Base-by-base conservation (phyloP, 2,329 filamentous ascomycete species). In the Apiospora sp. region DNA sequence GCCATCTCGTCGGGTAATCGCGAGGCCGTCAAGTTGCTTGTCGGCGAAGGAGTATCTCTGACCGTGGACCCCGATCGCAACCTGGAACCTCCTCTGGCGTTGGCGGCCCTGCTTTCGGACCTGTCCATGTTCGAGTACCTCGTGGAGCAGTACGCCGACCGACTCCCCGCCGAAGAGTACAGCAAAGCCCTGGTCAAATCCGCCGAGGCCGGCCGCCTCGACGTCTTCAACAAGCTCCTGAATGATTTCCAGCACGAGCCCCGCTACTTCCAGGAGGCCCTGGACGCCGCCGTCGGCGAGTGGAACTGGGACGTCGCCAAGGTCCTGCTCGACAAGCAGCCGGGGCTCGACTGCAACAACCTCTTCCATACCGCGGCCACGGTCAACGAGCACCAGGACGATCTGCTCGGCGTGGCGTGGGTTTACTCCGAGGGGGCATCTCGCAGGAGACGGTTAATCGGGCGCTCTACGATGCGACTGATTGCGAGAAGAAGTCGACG, bases 1-100 rank as follows among this genome's bases (percentile, higher is more conserved):
- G 84, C 84, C 1, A 85, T 85, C 13, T 79, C 77, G 13, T 85
- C 83, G 1, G 83, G 84, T 4, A 85, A 84, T 22, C 77, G 79
- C 10, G 83, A 80, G 1, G 83, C 83, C 0, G 83, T 85, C 1
- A 80, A 81, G 71, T 75, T 85, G 30, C 78, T 85, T 1, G 83
- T 85, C 1, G 79, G 82, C 30, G 77, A 80, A 10, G 79, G 82
- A 22, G 83, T 83, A 6, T 80, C 81, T 5, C 75, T 85, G 12
- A 78, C 81, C 7, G 75, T 79, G 4, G 79, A 82, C 10, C 75
- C 73, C 16, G 77, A 73, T 19, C 77, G 79, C 2, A 75, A 77
- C 37, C 72, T 81, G 27, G 74, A 77, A 5, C 78, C 82, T 0
- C 84, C 84, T 0, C 73, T 85, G 7, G 82, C 83, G 7, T 72